A percentile compares a stretch with the other conserved stretches of the same genome.
phyloP scores from a whole-genome alignment of 2,329 filamentous ascomycete species.

The Alternaria longipes region DNA sequence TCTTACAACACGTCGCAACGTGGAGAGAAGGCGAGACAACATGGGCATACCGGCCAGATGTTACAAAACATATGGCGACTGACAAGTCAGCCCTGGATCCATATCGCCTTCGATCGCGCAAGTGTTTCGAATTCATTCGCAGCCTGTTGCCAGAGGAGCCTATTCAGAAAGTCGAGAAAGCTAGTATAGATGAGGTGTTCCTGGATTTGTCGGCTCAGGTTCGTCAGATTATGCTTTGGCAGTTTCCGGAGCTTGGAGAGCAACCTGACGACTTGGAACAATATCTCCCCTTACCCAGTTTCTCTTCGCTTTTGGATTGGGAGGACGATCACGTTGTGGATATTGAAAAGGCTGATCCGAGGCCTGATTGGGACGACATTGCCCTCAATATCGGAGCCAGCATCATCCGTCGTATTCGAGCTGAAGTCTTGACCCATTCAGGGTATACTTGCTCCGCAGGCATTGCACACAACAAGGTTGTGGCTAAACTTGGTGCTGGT shows the following conservation, averaged over 20 bases:
- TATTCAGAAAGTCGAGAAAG: constrained; percentile 84
- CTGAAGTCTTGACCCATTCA: constrained; percentile 72
- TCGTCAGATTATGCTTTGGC: constrained; percentile 73
- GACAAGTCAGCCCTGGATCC: constrained; percentile 96
- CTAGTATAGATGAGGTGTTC: constrained; percentile 95
- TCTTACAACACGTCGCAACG: constrained; percentile 92
- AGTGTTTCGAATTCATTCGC: constrained; percentile 81
- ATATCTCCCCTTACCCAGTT: constrained; percentile 75
- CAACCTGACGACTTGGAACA: constrained; percentile 78
- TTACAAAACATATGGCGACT: constrained; percentile 78
- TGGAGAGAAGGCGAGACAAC: constrained; percentile 91
- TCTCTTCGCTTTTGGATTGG: constrained; percentile 81
- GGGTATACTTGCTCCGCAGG: constrained; percentile 93
- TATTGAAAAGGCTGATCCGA: constrained; percentile 74
- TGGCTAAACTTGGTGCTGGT: constrained; percentile 90
- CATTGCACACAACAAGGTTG: constrained; percentile 89
- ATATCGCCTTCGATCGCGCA: constrained; percentile 86
- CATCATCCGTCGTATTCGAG: constrained; percentile 81
- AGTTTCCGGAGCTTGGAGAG: constrained; percentile 76
- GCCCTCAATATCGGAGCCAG: constrained; percentile 88
- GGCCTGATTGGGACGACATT: constrained; percentile 97
- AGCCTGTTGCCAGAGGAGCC: constrained; percentile 69
- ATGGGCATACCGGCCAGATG: constrained; percentile 90
- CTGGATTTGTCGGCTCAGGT: constrained; percentile 78
- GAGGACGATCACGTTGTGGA: constrained; percentile 81